Evolutionary conservation across 177 flowering plant species (phyloP), one percentile per base, ranked within the genome.

Genomic region (Vitis hybrid): DNA sequence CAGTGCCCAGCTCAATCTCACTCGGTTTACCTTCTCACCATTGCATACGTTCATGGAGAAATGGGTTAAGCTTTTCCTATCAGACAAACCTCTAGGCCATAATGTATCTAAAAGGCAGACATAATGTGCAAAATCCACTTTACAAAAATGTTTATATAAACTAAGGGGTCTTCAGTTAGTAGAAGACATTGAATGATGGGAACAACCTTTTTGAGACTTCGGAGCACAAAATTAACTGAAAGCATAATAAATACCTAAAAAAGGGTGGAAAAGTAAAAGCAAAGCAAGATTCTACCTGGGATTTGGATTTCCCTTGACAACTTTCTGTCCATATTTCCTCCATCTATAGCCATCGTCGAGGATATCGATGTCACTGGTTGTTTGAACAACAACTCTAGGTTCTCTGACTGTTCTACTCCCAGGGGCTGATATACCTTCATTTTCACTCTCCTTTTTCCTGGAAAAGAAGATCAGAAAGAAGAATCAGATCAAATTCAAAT

Each of bases 301-400:
- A 73, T 90, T 90, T 12, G 91, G 93, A 68, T 90, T 90, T 64
- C 95, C 95, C 76, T 90, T 90, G 18, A 90, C 95, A n/a, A 88
- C 92, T 76, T 88, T 90, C 83, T 90, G 92, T 11, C 95, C 95
- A 72, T 90, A 90, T 68, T 90, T 89, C 70, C 88, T 88, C 93
- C 93, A 89, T 63, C 89, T 78, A 66, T 89, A 90, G 0, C 94
- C 94, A 79, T 91, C 97, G 74, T 88, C 94, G 1, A 91, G 90
- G 62, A 91, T 90, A 76, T 91, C 97, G 56, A 91, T 86, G 21
- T 91, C 93, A 76, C 97, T 91, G 2, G 89, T 88, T 12, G 97
- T 91, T 72, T 91, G 97, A 77, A 91, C 97, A 3, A 91, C 97
- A 10, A 91, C 90, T 79, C 94, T 85, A 0, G 97, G 94, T 60